Evolutionary conservation across 1,284 basidiomycete species (phyloP).

Genomic region (Pyrrhoderma lamaoense): DNA sequence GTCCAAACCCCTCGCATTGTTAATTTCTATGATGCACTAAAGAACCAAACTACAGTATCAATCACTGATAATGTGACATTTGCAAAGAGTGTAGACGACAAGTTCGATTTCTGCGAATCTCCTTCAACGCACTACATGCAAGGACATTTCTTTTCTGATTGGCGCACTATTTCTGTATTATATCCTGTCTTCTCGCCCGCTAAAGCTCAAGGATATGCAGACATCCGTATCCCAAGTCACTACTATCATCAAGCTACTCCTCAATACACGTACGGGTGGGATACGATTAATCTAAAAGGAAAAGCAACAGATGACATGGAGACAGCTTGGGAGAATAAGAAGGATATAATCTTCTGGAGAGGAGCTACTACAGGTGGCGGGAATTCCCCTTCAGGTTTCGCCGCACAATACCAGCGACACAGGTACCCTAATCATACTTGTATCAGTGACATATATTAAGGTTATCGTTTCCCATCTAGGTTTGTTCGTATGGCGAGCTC

Average conservation of each 20-base stretch:
- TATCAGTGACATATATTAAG: not conserved
- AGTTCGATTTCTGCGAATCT: slow-evolving; percentile 70
- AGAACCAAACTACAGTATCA: slow-evolving; percentile 15
- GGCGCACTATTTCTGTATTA: slow-evolving; percentile 76
- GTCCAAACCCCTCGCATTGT: slow-evolving; percentile 18
- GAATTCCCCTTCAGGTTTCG: slow-evolving; percentile 77
- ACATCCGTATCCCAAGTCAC: slow-evolving; percentile 89
- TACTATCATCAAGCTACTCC: slow-evolving; percentile 84
- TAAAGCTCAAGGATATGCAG: slow-evolving; percentile 74
- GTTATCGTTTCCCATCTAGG: slow-evolving; percentile 30
- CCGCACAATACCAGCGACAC: slow-evolving; percentile 83
- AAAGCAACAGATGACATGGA: slow-evolving; percentile 78
- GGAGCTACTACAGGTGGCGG: slow-evolving; percentile 92
- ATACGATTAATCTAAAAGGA: slow-evolving; percentile 60
- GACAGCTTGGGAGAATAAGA: slow-evolving; percentile 73
- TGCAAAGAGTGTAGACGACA: slow-evolving; percentile 47
- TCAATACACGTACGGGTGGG: slow-evolving; percentile 88
- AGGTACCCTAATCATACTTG: slow-evolving; percentile 39
- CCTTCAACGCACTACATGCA: slow-evolving; percentile 82
- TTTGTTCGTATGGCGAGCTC: slow-evolving; percentile 77
- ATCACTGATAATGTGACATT: slow-evolving; percentile 56
- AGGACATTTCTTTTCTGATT: slow-evolving; percentile 94
- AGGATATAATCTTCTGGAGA: slow-evolving; percentile 72
- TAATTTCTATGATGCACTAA: slow-evolving; percentile 19
- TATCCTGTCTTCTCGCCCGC: slow-evolving; percentile 91